Evolutionary conservation across 495 filamentous ascomycete species (phyloP).

Genomic region (Talaromyces wortmannii): DNA sequence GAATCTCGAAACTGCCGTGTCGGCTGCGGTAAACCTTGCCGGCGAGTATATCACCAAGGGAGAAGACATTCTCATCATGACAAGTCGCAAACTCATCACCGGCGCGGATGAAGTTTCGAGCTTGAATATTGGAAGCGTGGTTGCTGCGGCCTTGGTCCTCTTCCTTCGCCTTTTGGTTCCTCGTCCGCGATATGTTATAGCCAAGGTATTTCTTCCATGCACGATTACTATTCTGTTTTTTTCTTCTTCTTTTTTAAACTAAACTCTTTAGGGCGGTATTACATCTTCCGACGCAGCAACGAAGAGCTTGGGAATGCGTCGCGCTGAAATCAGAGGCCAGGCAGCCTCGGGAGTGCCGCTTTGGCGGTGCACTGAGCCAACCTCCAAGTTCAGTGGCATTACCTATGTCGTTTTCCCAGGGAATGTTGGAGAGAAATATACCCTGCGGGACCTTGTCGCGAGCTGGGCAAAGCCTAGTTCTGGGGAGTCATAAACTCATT

Average conservation of each 20-base stretch:
- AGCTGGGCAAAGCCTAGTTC: conserved; percentile 13
- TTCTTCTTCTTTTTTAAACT: too few species aligned
- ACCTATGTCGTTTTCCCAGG: conserved; percentile 52
- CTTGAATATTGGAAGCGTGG: conserved; percentile 34
- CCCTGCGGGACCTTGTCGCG: conserved; percentile 32
- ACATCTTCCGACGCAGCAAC: conserved; percentile 48
- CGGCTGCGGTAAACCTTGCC: conserved; percentile 17
- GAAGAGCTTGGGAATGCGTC: conserved; percentile 43
- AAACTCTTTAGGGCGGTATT: conserved; percentile 36
- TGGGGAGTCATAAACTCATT: not conserved
- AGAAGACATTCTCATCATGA: conserved; percentile 46
- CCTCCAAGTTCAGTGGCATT: conserved; percentile 34
- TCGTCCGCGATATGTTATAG: conserved; percentile 45
- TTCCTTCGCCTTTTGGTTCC: conserved; percentile 33
- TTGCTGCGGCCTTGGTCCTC: conserved; percentile 39
- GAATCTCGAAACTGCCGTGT: conserved; percentile 13
- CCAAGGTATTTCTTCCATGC: conserved; percentile 28
- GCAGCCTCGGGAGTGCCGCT: conserved; percentile 48
- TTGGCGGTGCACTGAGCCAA: conserved; percentile 46
- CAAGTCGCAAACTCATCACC: conserved; percentile 40
- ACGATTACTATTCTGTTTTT: not conserved
- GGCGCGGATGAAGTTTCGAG: conserved; percentile 36
- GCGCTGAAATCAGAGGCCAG: conserved; percentile 45
- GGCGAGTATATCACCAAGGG: conserved; percentile 20
- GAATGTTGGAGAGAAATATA: conserved; percentile 45